Evolutionary conservation across 78 protist species (phyloP).

Genomic region (Dictyostelium purpureum): DNA sequence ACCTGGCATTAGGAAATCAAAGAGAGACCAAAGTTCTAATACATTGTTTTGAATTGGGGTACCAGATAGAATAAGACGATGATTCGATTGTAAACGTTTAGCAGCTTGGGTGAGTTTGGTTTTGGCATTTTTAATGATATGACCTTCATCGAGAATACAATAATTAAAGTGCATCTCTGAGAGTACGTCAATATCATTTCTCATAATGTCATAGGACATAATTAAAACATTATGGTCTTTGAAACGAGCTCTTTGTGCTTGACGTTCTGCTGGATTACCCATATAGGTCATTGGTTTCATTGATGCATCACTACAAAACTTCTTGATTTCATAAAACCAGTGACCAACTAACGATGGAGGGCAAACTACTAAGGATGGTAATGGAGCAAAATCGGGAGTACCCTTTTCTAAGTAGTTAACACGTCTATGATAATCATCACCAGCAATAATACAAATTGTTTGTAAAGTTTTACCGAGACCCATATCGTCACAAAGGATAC

Average conservation of each 20-base stretch:
- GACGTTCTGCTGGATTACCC: slow-evolving; percentile 81
- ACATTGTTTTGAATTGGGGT: slow-evolving; percentile 96
- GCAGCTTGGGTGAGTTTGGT: slow-evolving; percentile 87
- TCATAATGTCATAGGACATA: slow-evolving; percentile 89
- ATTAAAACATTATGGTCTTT: slow-evolving; percentile 73
- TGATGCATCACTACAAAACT: slow-evolving; percentile 31
- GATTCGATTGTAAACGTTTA: slow-evolving; percentile 78
- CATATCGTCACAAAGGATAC: slow-evolving; percentile 97
- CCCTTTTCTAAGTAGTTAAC: slow-evolving; percentile 6
- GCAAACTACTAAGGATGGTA: slow-evolving; percentile 93
- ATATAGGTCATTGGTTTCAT: slow-evolving; percentile 71
- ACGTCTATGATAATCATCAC: slow-evolving; percentile 54
- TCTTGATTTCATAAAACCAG: slow-evolving; percentile 93
- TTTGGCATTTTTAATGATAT: slow-evolving; percentile 90
- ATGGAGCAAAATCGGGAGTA: slow-evolving; percentile 30
- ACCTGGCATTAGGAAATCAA: slow-evolving; percentile 99
- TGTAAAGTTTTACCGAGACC: slow-evolving; percentile 99
- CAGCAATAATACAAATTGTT: slow-evolving; percentile 89
- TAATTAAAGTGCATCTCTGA: slow-evolving; percentile 80
- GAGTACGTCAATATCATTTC: slow-evolving; percentile 84
- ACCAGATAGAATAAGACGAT: slow-evolving; percentile 98
- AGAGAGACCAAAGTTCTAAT: slow-evolving; percentile 97
- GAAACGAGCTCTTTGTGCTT: slow-evolving; percentile 16
- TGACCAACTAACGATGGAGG: slow-evolving; percentile 95
- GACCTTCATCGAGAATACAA: slow-evolving; percentile 98